Base-by-base conservation (phyloP, 2,329 filamentous ascomycete species). In the Hymenoscyphus repandus region DNA sequence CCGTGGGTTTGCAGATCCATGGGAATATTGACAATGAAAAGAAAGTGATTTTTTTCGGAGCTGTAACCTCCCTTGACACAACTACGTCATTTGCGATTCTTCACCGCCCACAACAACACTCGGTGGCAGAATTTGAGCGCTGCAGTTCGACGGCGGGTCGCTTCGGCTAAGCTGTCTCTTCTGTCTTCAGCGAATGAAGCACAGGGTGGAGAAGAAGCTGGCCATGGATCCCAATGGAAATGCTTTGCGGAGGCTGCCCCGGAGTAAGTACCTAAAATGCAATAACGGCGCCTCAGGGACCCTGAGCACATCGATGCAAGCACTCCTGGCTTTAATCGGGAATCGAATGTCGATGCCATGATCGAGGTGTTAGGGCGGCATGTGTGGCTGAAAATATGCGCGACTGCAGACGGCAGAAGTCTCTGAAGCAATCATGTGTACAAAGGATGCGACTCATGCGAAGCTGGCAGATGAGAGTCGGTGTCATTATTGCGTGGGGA, bases 1-100 rank as follows among this genome's bases (percentile, higher is more conserved):
- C n/a, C n/a, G n/a, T n/a, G n/a, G n/a, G n/a, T n/a, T 42, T 47
- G 45, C 45, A 39, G 45, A 47, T 47, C 45, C 7, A 34, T 47
- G 45, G 37, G 32, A 40, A 20, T 11, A 15, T 9, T 10, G 12
- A 13, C 17, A 22, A 47, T 30, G 20, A 40, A 40, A 13, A 15
- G 40, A 31, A 7, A 20, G 20, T 37, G 31, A 32, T 15, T 13
- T 37, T 18, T 18, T 4, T 15, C 31, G 43, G 34, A 45, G 17
- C 10, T 30, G 18, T 17, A 20, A 10, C 42, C 30, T 12, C 18
- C 31, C 20, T 5, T 13, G 30, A 45, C 20, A 31, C 27, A 6
- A 17, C 42, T 45, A 45, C 42, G 42, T 45, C 30, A 45, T 15
- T 15, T 27, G 18, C 6, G 9, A 10, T 18, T n/a, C 12, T 34